phyloP scores from a whole-genome alignment of 768 basidiomycete genomes.

The Pleurotus salmoneostramineus region DNA sequence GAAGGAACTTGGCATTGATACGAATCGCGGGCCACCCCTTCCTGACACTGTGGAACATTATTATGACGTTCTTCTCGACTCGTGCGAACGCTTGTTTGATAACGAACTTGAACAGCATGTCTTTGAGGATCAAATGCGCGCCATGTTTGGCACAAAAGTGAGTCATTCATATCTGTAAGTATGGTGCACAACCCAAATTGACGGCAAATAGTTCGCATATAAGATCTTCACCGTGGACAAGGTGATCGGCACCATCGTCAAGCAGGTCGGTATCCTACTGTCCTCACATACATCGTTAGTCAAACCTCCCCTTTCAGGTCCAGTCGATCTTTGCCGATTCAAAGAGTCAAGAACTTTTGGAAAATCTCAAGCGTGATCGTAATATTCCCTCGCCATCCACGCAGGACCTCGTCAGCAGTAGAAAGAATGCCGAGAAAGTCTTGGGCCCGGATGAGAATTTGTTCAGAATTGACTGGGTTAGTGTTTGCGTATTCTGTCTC shows the following conservation, averaged over 20 bases:
- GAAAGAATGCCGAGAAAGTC: constrained; percentile 65
- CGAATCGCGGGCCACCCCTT: constrained; percentile 19
- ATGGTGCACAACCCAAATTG: not conserved
- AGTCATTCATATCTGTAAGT: not conserved
- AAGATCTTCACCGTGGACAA: constrained; percentile 95
- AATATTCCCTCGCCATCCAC: constrained; percentile 53
- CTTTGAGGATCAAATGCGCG: constrained; percentile 90
- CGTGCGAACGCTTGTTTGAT: constrained; percentile 89
- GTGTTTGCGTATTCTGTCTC: constrained; percentile 12
- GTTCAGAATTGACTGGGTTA: constrained; percentile 79
- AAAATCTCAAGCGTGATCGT: constrained; percentile 67
- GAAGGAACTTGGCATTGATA: constrained; percentile 24
- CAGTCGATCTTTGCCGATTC: constrained; percentile 66
- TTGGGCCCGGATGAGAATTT: constrained; percentile 75
- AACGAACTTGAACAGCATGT: constrained; percentile 82
- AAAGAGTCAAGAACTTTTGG: constrained; percentile 70
- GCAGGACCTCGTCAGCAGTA: constrained; percentile 68
- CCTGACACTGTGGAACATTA: constrained; percentile 56
- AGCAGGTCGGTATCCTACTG: constrained; percentile 54
- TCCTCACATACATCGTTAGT: not conserved
- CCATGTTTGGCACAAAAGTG: constrained; percentile 83
- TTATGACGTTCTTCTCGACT: constrained; percentile 80
- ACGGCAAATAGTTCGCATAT: constrained; percentile 57
- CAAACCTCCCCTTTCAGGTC: constrained; percentile 31
- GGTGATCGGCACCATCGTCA: constrained; percentile 82